Evolutionary conservation across 1,284 basidiomycete species (phyloP), one percentile per base, ranked within the genome.

Genomic region (Pterulicium gracile): DNA sequence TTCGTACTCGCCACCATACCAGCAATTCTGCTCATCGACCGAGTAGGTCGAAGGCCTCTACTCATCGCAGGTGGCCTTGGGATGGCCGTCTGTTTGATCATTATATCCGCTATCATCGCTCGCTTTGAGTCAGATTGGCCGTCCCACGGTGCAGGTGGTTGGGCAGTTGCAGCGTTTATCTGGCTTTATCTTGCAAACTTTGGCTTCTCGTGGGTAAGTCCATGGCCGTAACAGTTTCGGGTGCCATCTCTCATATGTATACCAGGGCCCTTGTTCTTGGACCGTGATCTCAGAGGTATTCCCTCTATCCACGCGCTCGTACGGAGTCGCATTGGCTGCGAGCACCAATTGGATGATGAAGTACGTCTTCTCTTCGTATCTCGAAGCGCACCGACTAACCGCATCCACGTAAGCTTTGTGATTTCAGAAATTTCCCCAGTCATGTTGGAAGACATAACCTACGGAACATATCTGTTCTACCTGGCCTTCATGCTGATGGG

Each of bases 131-230:
- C 52, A 2, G 56, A 50, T 3, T 57, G 58, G 49, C 27, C 27
- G 27, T 51, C 48, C 2, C 51, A 56, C 24, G 49, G 54, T 43
- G 50, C 49, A 0, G 54, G 58, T 20, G 62, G 56, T 1, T 55
- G 58, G 46, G 56, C 61, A 2, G 55, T 61, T 23, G 57, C 65
- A 36, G 60, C 59, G 2, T 63, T 66, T 51, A 58, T 69, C 24
- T 68, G 52, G 57, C 2, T 54, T 3, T 58, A 56, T 36, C 49
- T 52, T 41, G 54, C 49, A n/a, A 53, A 51, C 47, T 58, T 58
- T 21, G 56, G 55, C 13, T 49, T 44, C 32, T 56, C 55, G 19
- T 58, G 56, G 56, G 55, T 54, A 49, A 22, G 5, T 45, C 46
- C 15, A 44, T 23, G 21, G 41, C 43, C 18, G 10, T 18, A n/a